phyloP scores from a whole-genome alignment of 768 basidiomycete species.

The Kwoniella shandongensis region DNA sequence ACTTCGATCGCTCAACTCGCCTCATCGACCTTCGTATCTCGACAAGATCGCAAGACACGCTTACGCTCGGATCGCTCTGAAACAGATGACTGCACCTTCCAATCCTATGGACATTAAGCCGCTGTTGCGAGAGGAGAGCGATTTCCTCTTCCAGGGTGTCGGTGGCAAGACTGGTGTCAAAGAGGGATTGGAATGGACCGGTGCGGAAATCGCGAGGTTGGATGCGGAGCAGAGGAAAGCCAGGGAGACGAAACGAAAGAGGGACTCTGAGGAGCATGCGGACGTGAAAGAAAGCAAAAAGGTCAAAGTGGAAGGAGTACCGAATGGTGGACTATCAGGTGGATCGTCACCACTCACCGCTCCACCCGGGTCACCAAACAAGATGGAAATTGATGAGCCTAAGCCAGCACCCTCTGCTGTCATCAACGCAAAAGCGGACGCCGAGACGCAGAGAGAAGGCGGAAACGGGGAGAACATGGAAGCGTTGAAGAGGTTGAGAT shows the following conservation, averaged over 20 bases:
- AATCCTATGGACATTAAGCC: slow-evolving; percentile 40
- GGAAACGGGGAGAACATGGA: not conserved
- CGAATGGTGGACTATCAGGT: slow-evolving; percentile 5
- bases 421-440: not conserved
- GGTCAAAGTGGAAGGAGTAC: slow-evolving; percentile 5
- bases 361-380: slow-evolving; percentile 16
- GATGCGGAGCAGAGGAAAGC: slow-evolving; percentile 6
- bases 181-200: slow-evolving; percentile 30
- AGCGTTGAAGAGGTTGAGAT: slow-evolving; percentile 15
- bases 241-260: slow-evolving; percentile 8
- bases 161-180: slow-evolving; percentile 27
- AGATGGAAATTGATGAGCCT: too few species aligned
- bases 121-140: slow-evolving; percentile 25
- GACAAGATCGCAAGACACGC: slow-evolving; percentile 4
- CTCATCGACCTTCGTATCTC: not conserved
- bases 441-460: not conserved
- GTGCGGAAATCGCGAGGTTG: slow-evolving; percentile 14
- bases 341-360: slow-evolving; percentile 26
- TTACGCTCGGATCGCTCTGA: slow-evolving; percentile 20
- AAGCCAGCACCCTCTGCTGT: not conserved
- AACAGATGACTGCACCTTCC: slow-evolving; percentile 15
- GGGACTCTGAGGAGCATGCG: not conserved
- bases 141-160: slow-evolving; percentile 32
- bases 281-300: slow-evolving; percentile 1
- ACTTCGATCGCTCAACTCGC: not conserved